Conservation (phyloP, 768 basidiomycete species). For the Lactifluus subvellereus region DNA sequence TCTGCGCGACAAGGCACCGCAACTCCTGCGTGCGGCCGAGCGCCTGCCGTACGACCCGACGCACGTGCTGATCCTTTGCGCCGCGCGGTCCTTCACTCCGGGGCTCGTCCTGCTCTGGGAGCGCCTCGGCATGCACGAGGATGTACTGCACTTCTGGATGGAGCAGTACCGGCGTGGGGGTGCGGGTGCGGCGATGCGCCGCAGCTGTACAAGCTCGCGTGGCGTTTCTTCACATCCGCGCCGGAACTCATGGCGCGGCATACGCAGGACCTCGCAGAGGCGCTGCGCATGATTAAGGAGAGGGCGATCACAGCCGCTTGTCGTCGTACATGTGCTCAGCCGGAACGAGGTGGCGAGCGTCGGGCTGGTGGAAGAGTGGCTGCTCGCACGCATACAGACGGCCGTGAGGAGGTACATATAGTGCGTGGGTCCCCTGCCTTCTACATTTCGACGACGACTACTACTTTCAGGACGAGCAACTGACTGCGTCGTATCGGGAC, state of each 20-base stretch:
- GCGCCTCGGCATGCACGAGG: slow-evolving; percentile 92
- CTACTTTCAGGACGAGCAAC: slow-evolving; percentile 63
- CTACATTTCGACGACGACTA: background rate
- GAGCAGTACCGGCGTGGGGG: slow-evolving; percentile 46
- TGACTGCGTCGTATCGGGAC: slow-evolving; percentile 78
- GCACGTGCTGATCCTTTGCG: slow-evolving; percentile 94
- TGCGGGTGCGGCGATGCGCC: slow-evolving; percentile 46
- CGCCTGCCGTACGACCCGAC: slow-evolving; percentile 71
- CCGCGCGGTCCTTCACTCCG: slow-evolving; percentile 70
- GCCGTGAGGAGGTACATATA: slow-evolving; percentile 72
- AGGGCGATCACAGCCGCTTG: slow-evolving; percentile 78
- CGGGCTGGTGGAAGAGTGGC: slow-evolving; percentile 87
- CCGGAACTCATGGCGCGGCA: slow-evolving; percentile 68
- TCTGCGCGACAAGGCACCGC: slow-evolving; percentile 59
- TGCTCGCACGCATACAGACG: slow-evolving; percentile 70
- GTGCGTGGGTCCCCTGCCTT: slow-evolving; percentile 36
- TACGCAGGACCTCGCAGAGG: slow-evolving; percentile 56
- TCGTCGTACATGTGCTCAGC: slow-evolving; percentile 82
- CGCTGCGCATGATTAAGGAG: slow-evolving; percentile 74
- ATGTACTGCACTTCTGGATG: slow-evolving; percentile 91
- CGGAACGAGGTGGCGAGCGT: slow-evolving; percentile 87
- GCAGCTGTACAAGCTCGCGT: slow-evolving; percentile 78
- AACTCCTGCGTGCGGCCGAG: slow-evolving; percentile 53
- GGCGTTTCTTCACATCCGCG: slow-evolving; percentile 84
- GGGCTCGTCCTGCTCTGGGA: slow-evolving; percentile 93